These are phyloP conservation scores for Colletotrichum gigasporum DNA, from an alignment of 2,329 filamentous ascomycete genomes.

Conservation along the genomic window DNA sequence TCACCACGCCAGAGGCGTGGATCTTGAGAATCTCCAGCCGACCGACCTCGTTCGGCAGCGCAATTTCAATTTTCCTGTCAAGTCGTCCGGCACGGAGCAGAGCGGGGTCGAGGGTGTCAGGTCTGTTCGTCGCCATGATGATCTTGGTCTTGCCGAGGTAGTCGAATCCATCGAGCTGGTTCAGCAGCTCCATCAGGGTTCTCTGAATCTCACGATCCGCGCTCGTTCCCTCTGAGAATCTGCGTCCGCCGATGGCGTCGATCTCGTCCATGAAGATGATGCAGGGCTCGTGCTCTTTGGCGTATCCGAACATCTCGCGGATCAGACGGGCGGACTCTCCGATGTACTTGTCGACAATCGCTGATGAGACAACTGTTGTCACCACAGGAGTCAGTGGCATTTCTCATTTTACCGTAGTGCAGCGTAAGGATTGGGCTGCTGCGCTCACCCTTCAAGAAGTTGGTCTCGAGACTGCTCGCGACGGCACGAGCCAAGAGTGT, in stretches of 20 bases:
- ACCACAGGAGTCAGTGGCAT: too few relatives aligned
- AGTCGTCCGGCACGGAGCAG: slow-evolving; percentile 91
- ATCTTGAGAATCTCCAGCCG: slow-evolving; percentile 98
- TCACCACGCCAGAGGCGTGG: slow-evolving; percentile 84
- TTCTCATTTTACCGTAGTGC: too few relatives aligned
- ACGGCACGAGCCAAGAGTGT: slow-evolving; percentile 94
- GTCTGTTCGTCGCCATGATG: slow-evolving; percentile 99
- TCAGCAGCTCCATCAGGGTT: slow-evolving; percentile 97
- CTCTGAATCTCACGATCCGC: slow-evolving; percentile 98
- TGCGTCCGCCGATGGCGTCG: slow-evolving; percentile 94
- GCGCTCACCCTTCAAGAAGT: slow-evolving; percentile 89
- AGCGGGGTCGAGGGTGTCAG: slow-evolving; percentile 93
- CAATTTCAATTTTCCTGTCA: slow-evolving; percentile 98
- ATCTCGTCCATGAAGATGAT: slow-evolving; percentile 99
- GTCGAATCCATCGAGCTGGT: slow-evolving; percentile 98
- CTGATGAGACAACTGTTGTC: slow-evolving; percentile 87
- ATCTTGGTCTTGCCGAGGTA: slow-evolving; percentile 99
- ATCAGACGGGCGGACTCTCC: slow-evolving; percentile 97
- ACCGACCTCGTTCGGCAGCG: slow-evolving; percentile 95
- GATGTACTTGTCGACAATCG: slow-evolving; percentile 99
- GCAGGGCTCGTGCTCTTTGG: slow-evolving; percentile 98
- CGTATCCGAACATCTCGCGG: slow-evolving; percentile 99
- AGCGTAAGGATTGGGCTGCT: too few relatives aligned
- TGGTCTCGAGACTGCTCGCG: slow-evolving; percentile 95
- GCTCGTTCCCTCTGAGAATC: slow-evolving; percentile 97